phyloP scores from a whole-genome alignment of 345 rosid species.

The Citrus hindsii region DNA sequence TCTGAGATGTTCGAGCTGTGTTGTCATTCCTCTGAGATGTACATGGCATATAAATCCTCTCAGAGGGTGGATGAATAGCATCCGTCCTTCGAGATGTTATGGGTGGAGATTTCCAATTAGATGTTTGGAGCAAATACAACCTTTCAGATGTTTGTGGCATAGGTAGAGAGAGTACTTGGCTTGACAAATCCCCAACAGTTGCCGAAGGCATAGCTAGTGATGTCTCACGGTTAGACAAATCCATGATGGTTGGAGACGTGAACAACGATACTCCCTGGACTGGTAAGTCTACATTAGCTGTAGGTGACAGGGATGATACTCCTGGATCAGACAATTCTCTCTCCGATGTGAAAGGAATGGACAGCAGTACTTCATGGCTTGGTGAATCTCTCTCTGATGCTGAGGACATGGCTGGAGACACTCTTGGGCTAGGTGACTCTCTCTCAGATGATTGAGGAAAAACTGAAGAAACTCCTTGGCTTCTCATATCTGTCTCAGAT shows the following conservation, averaged over 20 bases:
- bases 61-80: slow-evolving; percentile 15
- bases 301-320: slow-evolving; percentile 20
- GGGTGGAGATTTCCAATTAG: slow-evolving; percentile 26
- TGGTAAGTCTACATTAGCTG: slow-evolving; percentile 18
- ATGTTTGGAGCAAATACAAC: slow-evolving; percentile 20
- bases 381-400: slow-evolving; percentile 30
- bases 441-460: slow-evolving; percentile 26
- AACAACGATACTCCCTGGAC: slow-evolving; percentile 20
- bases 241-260: slow-evolving; percentile 17
- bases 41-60: slow-evolving; percentile 19
- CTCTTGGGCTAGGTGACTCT: slow-evolving; percentile 20
- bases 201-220: slow-evolving; percentile 12
- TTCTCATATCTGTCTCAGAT: slow-evolving; percentile 24
- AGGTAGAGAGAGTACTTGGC: slow-evolving; percentile 20
- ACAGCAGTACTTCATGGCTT: slow-evolving; percentile 13
- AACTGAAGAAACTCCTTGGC: slow-evolving; percentile 27
- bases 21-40: slow-evolving; percentile 17
- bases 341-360: neutral
- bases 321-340: slow-evolving; percentile 25
- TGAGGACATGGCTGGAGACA: slow-evolving; percentile 16
- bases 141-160: slow-evolving; percentile 21
- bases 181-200: slow-evolving; percentile 12
- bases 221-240: slow-evolving; percentile 12
- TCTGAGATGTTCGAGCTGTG: slow-evolving; percentile 14
- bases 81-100: slow-evolving; percentile 22